Evolutionary conservation across 805 yeast genomes (phyloP), one percentile per base, ranked within the genome.

Genomic region (Starmerella cellae): DNA sequence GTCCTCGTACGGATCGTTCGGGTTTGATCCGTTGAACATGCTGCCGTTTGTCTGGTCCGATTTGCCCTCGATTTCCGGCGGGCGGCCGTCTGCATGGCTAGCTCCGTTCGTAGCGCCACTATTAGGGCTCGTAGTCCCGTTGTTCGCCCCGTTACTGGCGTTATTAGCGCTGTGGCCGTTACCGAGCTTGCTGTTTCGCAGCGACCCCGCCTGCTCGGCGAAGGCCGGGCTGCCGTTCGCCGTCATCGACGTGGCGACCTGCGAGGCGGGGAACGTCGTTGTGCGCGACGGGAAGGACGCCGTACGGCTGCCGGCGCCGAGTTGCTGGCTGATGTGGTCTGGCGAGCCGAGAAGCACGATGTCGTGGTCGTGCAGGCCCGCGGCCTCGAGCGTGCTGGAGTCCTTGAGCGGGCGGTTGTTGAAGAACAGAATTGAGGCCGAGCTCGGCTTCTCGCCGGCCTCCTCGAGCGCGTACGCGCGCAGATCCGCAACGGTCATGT

Each of bases 391-490:
- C 1, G 73, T 61, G 36, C 56, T 58, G 3, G 56, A 38, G 5
- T 58, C 61, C 13, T 51, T 51, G 28, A 82, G 51, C 4, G 60
- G 53, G 21, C 62, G 61, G 45, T 71, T 70, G 47, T 77, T 69
- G 51, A 64, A 65, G 19, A 64, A 56, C 37, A 83, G 52, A n/a
- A 64, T 58, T 54, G 79, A 81, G 14, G 61, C 52, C 0, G 56
- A 52, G 3, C 69, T 61, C 8, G 41, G 13, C 10, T 65, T 62
- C 39, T 79, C 68, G 13, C 65, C 69, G 8, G 84, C 70, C 54
- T 83, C 94, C 1, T 79, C 74, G 46, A 77, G 79, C 9, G 85
- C 55, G 49, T 79, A 75, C 0, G 88, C 93, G 45, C 73, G 68
- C 50, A 87, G 69, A 57, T 85, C 95, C 13, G 59, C 65, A 9